Conservation (phyloP, 495 filamentous ascomycete species). For the Penicillium argentinense region DNA sequence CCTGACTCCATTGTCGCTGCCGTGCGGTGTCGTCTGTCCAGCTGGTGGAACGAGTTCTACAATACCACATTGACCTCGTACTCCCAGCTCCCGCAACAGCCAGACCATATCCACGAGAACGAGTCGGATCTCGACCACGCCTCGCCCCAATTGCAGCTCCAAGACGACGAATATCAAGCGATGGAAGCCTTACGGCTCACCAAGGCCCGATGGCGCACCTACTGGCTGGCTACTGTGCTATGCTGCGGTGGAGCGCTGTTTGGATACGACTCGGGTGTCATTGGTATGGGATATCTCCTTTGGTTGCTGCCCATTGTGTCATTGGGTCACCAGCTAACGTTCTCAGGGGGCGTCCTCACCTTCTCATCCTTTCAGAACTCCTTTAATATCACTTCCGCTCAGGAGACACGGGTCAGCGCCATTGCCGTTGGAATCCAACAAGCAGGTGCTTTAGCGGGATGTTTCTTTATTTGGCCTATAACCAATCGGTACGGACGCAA, state of each 20-base stretch:
- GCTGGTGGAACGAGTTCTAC: slow-evolving; percentile 11
- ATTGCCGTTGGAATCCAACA: slow-evolving; percentile 50
- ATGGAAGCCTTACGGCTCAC: slow-evolving; percentile 29
- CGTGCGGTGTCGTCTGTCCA: slow-evolving; percentile 7
- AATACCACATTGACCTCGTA: slow-evolving; percentile 5
- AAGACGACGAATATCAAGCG: neutral
- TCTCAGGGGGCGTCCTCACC: slow-evolving; percentile 45
- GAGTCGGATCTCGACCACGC: slow-evolving; percentile 3
- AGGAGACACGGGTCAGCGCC: slow-evolving; percentile 41
- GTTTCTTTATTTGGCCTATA: slow-evolving; percentile 51
- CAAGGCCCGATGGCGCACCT: slow-evolving; percentile 44
- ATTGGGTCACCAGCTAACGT: neutral
- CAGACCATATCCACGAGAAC: slow-evolving; percentile 2
- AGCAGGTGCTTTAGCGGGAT: slow-evolving; percentile 47
- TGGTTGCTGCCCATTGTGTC: neutral
- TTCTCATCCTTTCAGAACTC: slow-evolving; percentile 46
- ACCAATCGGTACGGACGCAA: slow-evolving; percentile 46
- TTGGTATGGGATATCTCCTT: slow-evolving; percentile 36
- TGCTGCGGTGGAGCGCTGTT: slow-evolving; percentile 47
- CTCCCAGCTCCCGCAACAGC: slow-evolving; percentile 14
- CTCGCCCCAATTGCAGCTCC: slow-evolving; percentile 2
- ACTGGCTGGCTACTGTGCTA: slow-evolving; percentile 52
- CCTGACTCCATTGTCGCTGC: slow-evolving; percentile 12
- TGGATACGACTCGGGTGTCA: slow-evolving; percentile 47
- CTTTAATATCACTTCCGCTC: slow-evolving; percentile 35